phyloP scores from a whole-genome alignment of 2,329 filamentous ascomycete genomes.

The Trichoderma sp. region DNA sequence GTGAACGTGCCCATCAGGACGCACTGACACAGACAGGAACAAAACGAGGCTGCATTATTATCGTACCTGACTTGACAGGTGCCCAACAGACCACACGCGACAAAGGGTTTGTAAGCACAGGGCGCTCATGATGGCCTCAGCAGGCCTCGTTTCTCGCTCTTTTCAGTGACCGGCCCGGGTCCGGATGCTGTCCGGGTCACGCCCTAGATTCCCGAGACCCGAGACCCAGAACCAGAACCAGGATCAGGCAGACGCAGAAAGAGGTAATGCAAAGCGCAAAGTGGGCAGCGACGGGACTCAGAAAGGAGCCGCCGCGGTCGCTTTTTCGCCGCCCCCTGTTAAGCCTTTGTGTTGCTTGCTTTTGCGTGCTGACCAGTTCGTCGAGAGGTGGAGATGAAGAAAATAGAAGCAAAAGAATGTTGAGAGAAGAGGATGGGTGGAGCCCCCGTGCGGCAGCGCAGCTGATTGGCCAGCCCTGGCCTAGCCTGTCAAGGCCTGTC shows the following conservation, averaged over 20 bases:
- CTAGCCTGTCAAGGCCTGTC: neutral
- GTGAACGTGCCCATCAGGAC: neutral
- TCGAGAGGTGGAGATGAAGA: neutral
- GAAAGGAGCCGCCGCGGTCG: neutral
- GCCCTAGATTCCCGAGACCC: neutral
- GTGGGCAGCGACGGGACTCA: neutral
- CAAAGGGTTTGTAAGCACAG: neutral
- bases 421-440: neutral
- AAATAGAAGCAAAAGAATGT: neutral
- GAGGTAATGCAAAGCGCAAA: neutral
- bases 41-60: neutral
- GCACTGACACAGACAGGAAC: neutral
- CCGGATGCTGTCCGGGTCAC: neutral
- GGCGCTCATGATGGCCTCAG: slow-evolving; percentile 1
- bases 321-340: neutral
- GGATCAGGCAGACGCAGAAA: neutral
- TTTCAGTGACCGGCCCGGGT: neutral
- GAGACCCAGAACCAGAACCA: neutral
- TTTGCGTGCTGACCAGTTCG: neutral
- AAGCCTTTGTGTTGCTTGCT: neutral
- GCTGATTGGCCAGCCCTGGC: slow-evolving; percentile 12
- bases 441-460: neutral
- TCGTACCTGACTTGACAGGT: too few species aligned
- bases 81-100: neutral
- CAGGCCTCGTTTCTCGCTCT: neutral